A percentile compares a stretch with the other conserved stretches of the same genome.
phyloP scores from a whole-genome alignment of 2,329 filamentous ascomycete species.

The Stagonosporopsis chrysanthemi region DNA sequence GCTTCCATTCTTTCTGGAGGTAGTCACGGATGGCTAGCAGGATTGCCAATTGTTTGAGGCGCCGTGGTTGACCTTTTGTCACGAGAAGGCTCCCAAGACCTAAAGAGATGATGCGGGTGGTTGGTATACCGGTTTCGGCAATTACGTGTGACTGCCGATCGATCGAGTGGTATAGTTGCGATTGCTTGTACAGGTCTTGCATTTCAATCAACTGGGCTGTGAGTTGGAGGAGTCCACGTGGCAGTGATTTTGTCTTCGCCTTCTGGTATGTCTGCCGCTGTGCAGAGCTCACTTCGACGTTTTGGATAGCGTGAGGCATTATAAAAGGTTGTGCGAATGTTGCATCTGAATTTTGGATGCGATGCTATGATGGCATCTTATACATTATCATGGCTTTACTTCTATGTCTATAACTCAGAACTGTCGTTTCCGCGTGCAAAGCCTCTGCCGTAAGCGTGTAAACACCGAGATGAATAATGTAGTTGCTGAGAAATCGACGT shows the following conservation, averaged over 20 bases:
- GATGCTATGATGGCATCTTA: neutral
- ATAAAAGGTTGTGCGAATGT: too few relatives aligned
- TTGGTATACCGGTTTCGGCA: slow-evolving; percentile 13
- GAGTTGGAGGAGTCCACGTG: slow-evolving; percentile 20
- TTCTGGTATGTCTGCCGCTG: neutral
- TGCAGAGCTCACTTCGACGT: neutral
- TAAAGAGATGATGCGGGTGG: slow-evolving; percentile 30
- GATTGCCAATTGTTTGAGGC: slow-evolving; percentile 41
- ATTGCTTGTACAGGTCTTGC: slow-evolving; percentile 20
- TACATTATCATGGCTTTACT: neutral
- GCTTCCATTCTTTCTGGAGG: slow-evolving; percentile 5
- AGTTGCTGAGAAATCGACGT: slow-evolving; percentile 14
- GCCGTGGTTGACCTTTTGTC: slow-evolving; percentile 30
- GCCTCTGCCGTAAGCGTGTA: slow-evolving; percentile 5
- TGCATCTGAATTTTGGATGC: neutral
- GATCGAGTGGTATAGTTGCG: slow-evolving; percentile 22
- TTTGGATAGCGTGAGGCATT: slow-evolving; percentile 6
- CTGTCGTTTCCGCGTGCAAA: neutral
- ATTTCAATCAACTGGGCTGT: slow-evolving; percentile 9
- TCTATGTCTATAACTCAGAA: neutral
- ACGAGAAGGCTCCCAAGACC: slow-evolving; percentile 28
- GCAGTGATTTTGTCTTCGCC: slow-evolving; percentile 12
- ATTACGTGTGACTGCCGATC: slow-evolving; percentile 13
- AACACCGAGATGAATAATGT: slow-evolving; percentile 13
- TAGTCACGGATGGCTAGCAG: slow-evolving; percentile 31